Conservation (phyloP, 805 yeast genomes). For the Nadsonia fulvescens region DNA sequence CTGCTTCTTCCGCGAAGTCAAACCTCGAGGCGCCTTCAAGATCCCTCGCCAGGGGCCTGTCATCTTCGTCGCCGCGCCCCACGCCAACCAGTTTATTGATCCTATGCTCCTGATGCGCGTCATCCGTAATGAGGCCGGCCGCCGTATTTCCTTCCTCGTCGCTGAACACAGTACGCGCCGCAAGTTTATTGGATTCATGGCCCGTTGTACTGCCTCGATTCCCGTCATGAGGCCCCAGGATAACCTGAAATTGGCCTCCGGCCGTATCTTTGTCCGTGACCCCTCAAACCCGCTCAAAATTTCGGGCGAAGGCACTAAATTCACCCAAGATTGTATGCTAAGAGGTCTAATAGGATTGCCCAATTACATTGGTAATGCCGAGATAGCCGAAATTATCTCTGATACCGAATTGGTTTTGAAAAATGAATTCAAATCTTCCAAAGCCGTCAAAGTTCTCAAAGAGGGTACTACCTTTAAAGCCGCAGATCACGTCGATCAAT, state of each 20-base stretch:
- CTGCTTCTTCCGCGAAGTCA: slow-evolving; percentile 74
- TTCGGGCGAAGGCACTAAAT: slow-evolving; percentile 49
- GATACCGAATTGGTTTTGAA: slow-evolving; percentile 55
- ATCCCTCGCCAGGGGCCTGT: slow-evolving; percentile 62
- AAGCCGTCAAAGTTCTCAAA: slow-evolving; percentile 26
- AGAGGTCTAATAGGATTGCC: slow-evolving; percentile 66
- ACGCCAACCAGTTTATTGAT: slow-evolving; percentile 86
- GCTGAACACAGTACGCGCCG: slow-evolving; percentile 65
- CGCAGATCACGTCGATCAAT: slow-evolving; percentile 77
- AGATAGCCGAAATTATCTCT: slow-evolving; percentile 44
- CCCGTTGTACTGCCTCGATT: slow-evolving; percentile 62
- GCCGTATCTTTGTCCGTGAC: slow-evolving; percentile 42
- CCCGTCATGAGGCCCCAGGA: slow-evolving; percentile 93
- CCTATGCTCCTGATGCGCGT: slow-evolving; percentile 73
- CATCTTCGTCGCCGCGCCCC: slow-evolving; percentile 91
- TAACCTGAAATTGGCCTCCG: slow-evolving; percentile 46
- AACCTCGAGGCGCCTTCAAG: slow-evolving; percentile 71
- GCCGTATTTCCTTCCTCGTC: slow-evolving; percentile 64
- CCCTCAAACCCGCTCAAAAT: slow-evolving; percentile 31
- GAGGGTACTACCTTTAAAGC: slow-evolving; percentile 43
- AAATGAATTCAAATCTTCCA: slow-evolving; percentile 47
- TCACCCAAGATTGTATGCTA: slow-evolving; percentile 40
- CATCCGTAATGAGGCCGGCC: slow-evolving; percentile 43
- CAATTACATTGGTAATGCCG: slow-evolving; percentile 57
- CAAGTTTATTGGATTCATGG: slow-evolving; percentile 53